Base-by-base conservation (phyloP, 1,139 yeast genomes). In the Debaryomycetaceae sp. region DNA sequence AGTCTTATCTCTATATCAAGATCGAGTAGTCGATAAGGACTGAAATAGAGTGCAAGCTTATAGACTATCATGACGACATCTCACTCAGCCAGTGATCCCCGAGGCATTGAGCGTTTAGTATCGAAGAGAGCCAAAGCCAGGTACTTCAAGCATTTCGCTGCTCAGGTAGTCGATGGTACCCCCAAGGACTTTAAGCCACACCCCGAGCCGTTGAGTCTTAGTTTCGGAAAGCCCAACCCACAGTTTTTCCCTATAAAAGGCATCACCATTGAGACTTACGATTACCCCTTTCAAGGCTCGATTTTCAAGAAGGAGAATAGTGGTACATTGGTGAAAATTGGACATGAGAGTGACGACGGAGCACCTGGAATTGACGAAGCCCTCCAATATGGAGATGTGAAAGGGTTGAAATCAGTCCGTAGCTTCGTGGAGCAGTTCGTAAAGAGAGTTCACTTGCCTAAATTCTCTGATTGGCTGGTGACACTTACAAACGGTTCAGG, bases 401-500 rank as follows among this genome's bases (percentile, higher is more conserved):
- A 56, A 31, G 86, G 85, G 2, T 57, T 70, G 46, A 62, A 68
- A 0, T 77, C 70, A 35, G 52, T 80, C 41, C 53, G 66, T 38
- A 53, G 70, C 34, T 78, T 81, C 52, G 59, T 76, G 37, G 60
- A 59, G 40, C 72, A 72, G 6, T 67, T 80, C 43, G 63, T 77
- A 35, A 48, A 55, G 4, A 68, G 63, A 45, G 66, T 75, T 13
- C 78, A 80, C 53, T 64, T 64, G 37, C 87, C 86, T 1, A 70
- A 60, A 1, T 80, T 76, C 54, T 61, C 62, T 3, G 75, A 76
- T n/a, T 84, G 88, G 88, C 70, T 68, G 43, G 62, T 74, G 3
- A 63, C 77, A n/a, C 53, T 81, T 23, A 72, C 83, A 38, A 72
- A 75, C 20, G 90, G 90, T n/a, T 83, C 87, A 4, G 83, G 85